Percentiles rank a stretch among this genome's conserved stretches.
These are phyloP conservation scores for Solanum sejunctum DNA, from an alignment of 257 asterid species.

Conservation along the genomic window DNA sequence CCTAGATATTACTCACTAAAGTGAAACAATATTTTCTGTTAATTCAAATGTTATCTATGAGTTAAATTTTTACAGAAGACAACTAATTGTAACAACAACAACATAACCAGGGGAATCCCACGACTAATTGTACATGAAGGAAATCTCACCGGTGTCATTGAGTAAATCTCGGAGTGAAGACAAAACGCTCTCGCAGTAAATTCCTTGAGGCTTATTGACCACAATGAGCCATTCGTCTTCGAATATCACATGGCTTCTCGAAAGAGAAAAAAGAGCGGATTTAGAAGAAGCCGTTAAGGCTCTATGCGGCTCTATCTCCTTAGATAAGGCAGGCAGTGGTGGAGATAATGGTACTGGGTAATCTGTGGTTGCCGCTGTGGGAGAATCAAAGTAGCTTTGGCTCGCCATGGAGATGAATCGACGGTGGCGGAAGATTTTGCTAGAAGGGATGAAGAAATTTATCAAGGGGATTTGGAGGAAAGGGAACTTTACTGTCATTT, in stretches of 20 bases:
- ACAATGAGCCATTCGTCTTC: constrained; percentile 90
- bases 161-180: constrained; percentile 44
- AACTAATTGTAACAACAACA: background rate
- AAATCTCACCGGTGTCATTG: constrained; percentile 3
- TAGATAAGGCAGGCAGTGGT: constrained; percentile 53
- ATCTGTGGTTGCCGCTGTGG: constrained; percentile 5
- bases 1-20: background rate
- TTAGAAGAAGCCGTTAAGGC: constrained; percentile 72
- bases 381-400: constrained; percentile 14
- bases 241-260: constrained; percentile 51
- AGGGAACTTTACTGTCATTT: constrained; percentile 14
- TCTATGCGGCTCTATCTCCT: constrained; percentile 59
- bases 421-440: constrained; percentile 3
- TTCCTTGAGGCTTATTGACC: constrained; percentile 73
- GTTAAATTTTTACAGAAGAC: background rate
- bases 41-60: background rate
- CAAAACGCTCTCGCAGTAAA: constrained; percentile 64
- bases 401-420: constrained; percentile 32
- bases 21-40: background rate
- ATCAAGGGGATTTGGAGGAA: background rate
- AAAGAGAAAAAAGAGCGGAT: constrained; percentile 56
- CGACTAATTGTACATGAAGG: background rate
- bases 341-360: constrained; percentile 77
- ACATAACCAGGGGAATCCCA: no score
- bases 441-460: background rate